A percentile compares a stretch with the other conserved stretches of the same genome.
These are phyloP conservation scores for Kodamaea nitidulidarum DNA, from an alignment of 805 yeast species.

Conservation along the genomic window DNA sequence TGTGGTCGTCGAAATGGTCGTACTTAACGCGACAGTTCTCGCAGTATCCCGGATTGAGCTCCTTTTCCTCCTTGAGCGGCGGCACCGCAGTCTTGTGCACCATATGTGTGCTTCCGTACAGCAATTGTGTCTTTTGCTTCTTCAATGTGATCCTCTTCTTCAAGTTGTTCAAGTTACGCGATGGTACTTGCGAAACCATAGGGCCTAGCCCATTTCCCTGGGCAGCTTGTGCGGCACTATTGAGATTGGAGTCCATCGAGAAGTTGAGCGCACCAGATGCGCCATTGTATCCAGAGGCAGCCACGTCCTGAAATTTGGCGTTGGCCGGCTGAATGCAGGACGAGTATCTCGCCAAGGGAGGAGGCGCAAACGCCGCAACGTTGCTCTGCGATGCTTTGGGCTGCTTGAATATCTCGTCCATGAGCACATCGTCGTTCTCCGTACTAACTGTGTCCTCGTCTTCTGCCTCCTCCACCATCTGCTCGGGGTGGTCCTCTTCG, in stretches of 20 bases:
- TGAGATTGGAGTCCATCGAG: constrained; percentile 38
- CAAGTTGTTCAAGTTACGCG: constrained; percentile 47
- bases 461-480: constrained; percentile 6
- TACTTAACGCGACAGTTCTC: constrained; percentile 88
- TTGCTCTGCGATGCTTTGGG: constrained; percentile 2
- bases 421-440: constrained; percentile 13
- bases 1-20: constrained; percentile 75
- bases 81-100: constrained; percentile 14
- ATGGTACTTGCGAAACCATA: constrained; percentile 51
- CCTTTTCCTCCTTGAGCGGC: constrained; percentile 23
- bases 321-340: constrained; percentile 38
- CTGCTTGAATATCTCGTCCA: constrained; percentile 8
- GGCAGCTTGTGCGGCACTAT: constrained; percentile 34
- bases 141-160: constrained; percentile 44
- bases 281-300: constrained; percentile 43
- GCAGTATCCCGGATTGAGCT: constrained; percentile 71
- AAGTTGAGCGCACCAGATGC: constrained; percentile 41
- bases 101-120: constrained; percentile 6
- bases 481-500: background rate
- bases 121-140: constrained; percentile 22
- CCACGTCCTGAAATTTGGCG: constrained; percentile 41
- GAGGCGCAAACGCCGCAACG: constrained; percentile 20
- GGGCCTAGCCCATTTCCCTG: constrained; percentile 58
- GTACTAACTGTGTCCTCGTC: constrained; percentile 12
- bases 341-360: constrained; percentile 31